Conservation (phyloP, 129 eudicot species). For the Chrysanthemum lavandulifolium region DNA sequence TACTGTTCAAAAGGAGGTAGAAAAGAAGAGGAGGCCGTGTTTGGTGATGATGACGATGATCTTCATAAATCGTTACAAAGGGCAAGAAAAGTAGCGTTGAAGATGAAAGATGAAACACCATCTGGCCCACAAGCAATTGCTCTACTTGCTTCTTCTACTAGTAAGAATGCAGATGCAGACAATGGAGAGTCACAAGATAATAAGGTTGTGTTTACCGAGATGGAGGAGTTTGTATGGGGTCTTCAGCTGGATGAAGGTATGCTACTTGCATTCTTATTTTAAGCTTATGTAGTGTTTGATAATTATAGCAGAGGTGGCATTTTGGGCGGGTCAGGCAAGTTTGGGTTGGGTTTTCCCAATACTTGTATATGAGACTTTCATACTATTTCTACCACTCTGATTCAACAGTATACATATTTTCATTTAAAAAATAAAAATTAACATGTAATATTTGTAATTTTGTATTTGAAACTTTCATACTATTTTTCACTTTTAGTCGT, state of each 20-base stretch:
- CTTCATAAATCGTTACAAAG: slow-evolving; percentile 72
- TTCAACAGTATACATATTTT: not conserved
- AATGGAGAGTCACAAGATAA: slow-evolving; percentile 59
- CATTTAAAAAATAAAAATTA: too few relatives aligned
- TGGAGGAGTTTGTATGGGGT: slow-evolving; percentile 99
- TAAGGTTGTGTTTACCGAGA: slow-evolving; percentile 88
- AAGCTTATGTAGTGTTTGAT: not conserved
- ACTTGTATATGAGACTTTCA: too few relatives aligned
- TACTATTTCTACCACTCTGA: too few relatives aligned
- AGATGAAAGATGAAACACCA: slow-evolving; percentile 45
- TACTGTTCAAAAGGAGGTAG: slow-evolving; percentile 40
- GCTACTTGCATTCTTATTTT: not conserved
- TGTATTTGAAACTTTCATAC: too few relatives aligned
- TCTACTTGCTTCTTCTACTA: slow-evolving; percentile 55
- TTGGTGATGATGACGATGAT: slow-evolving; percentile 93
- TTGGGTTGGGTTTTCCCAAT: not conserved
- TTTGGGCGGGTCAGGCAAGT: slow-evolving; percentile 4
- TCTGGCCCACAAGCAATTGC: slow-evolving; percentile 54
- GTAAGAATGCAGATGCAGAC: slow-evolving; percentile 34
- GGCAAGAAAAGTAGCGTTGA: slow-evolving; percentile 81
- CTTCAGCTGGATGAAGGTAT: slow-evolving; percentile 92
- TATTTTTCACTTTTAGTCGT: not conserved
- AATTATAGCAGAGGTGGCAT: not conserved
- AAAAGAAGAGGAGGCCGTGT: slow-evolving; percentile 50
- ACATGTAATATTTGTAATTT: too few relatives aligned